Conservation (phyloP, 2,329 filamentous ascomycete species). For the Alternaria burnsii region DNA sequence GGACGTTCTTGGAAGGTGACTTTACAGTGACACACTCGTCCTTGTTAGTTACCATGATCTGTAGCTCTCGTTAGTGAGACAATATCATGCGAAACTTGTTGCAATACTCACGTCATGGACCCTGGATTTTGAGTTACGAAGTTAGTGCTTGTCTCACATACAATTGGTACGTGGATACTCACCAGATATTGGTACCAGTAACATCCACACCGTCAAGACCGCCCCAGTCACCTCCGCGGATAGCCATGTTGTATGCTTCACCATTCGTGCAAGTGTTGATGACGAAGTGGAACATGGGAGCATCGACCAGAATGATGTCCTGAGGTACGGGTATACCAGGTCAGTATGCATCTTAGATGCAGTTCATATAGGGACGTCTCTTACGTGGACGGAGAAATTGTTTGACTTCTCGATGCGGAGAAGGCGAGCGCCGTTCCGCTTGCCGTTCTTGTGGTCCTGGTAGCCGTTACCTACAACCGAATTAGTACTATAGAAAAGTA, state of each 20-base stretch:
- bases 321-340: not conserved
- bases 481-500: not conserved
- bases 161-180: not conserved
- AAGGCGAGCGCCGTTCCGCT: slow-evolving; percentile 55
- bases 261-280: slow-evolving; percentile 62
- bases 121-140: slow-evolving; percentile 19
- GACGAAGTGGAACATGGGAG: slow-evolving; percentile 61
- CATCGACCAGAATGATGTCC: slow-evolving; percentile 59
- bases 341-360: not conserved
- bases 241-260: slow-evolving; percentile 65
- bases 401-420: slow-evolving; percentile 57
- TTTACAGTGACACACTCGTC: slow-evolving; percentile 69
- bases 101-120: slow-evolving; percentile 59
- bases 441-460: slow-evolving; percentile 56
- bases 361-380: not conserved
- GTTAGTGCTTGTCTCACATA: not conserved
- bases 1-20: slow-evolving; percentile 58
- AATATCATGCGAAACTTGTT: not conserved
- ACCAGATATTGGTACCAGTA: slow-evolving; percentile 62
- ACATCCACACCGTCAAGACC: slow-evolving; percentile 67
- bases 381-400: slow-evolving; percentile 58
- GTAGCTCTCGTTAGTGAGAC: not conserved
- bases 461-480: slow-evolving; percentile 56
- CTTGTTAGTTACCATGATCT: slow-evolving; percentile 68
- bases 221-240: slow-evolving; percentile 62